Percentiles rank a stretch among this genome's conserved stretches.
These are phyloP conservation scores for Smallanthus sonchifolius DNA, from an alignment of 129 eudicot genomes.

Conservation along the genomic window DNA sequence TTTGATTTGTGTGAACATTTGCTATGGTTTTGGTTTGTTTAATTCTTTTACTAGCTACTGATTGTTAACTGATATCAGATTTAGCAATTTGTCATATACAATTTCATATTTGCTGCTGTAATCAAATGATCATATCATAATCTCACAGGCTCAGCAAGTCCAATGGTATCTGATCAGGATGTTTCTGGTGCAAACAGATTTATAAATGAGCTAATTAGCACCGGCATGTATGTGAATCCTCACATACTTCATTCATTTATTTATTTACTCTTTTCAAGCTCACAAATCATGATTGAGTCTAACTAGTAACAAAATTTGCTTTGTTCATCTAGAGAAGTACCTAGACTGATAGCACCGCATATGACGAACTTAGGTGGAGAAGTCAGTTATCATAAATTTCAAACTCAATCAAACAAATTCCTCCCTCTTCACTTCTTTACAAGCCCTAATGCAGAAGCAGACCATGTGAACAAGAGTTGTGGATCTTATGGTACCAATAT, in stretches of 20 bases:
- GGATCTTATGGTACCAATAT: slow-evolving; percentile 56
- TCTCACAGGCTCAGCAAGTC: slow-evolving; percentile 71
- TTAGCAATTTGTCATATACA: neutral
- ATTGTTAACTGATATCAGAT: neutral
- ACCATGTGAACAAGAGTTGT: slow-evolving; percentile 47
- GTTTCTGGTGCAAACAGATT: slow-evolving; percentile 55
- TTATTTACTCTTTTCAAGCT: neutral
- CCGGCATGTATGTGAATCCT: slow-evolving; percentile 59
- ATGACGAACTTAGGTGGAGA: slow-evolving; percentile 78
- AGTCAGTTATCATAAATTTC: slow-evolving; percentile 70
- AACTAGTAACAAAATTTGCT: neutral
- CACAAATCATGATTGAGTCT: neutral
- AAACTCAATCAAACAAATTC: slow-evolving; percentile 48
- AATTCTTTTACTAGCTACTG: neutral
- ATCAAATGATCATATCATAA: slow-evolving; percentile 7
- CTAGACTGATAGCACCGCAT: slow-evolving; percentile 52
- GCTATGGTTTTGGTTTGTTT: neutral
- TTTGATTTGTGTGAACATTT: slow-evolving; percentile 11
- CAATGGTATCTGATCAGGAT: slow-evolving; percentile 63
- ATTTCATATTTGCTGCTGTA: neutral
- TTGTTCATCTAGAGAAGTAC: slow-evolving; percentile 53
- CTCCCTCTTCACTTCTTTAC: slow-evolving; percentile 77
- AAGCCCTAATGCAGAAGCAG: slow-evolving; percentile 47
- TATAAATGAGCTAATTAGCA: slow-evolving; percentile 47
- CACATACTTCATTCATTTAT: neutral